Evolutionary conservation across 345 rosid genomes (phyloP), one percentile per base, ranked within the genome.

Genomic region (Erucastrum elatum): DNA sequence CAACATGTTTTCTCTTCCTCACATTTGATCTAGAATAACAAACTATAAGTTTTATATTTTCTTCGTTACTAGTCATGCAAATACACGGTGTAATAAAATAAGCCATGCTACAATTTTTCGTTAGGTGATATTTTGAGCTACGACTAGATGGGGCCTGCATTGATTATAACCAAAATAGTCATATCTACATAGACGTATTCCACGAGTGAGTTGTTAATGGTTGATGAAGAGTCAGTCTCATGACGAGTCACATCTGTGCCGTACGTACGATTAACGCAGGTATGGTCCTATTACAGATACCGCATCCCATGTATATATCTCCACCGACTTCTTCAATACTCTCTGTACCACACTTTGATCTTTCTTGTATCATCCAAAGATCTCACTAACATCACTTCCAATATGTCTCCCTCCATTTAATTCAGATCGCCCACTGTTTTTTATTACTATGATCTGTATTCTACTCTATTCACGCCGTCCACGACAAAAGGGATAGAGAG

Each of bases 211-310:
- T 66, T 72, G 77, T 72, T 46, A 51, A 34, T 73, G 82, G 74
- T 79, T n/a, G 82, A 79, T 79, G 78, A 68, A 4, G 70, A 73
- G 82, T 79, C 82, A 79, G 73, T 64, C 59, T 79, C 82, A 68
- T 67, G 82, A 73, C 74, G 44, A 73, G 74, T 31, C 74, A 67
- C 34, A 33, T 79, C 58, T 68, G 51, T 13, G 3, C 78, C 82
- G 78, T 79, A 79, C 82, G 82, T 68, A 68, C 78, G 78, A 73
- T 15, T 79, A 29, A 44, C 56, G 49, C 68, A 33, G 3, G 55
- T 35, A 63, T 80, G 79, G 82, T 74, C 79, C 75, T 62, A 59
- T 73, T 49, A 13, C 46, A 39, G 46, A 39, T 39, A 53, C 55
- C 6, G 16, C 27, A 71, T 31, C 13, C 21, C 55, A 25, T 29